Base-by-base conservation (phyloP, 768 basidiomycete species). In the Crassisporium funariophilum region DNA sequence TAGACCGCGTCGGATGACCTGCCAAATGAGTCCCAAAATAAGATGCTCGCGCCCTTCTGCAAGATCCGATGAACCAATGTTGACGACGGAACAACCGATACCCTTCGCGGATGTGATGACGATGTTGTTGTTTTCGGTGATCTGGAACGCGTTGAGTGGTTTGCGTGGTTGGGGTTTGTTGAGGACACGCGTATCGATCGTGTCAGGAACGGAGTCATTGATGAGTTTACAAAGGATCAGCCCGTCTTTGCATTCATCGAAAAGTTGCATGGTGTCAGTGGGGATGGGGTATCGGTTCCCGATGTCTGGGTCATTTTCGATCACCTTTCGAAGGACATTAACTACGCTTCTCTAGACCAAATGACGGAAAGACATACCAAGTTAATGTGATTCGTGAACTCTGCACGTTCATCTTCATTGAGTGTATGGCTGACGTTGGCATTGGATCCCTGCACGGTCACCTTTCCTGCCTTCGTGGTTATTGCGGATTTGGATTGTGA, bases 81-180 rank as follows among this genome's bases (percentile, higher is more conserved):
- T 99, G 69, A 99, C 95, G 44, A 98, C 94, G 2, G 92, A 95
- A 63, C 97, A 97, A 27, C 97, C 95, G 55, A 99, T 98, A 65
- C 89, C 95, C 71, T 98, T 98, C 27, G 95, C 85, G 19, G 97
- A 98, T 10, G 91, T 88, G 69, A 99, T 97, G 62, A 98, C 95
- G 62, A 99, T 97, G 69, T 98, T 99, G 78, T 99, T 98, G 75
- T 98, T 98, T 67, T 99, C 97, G 0, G 97, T 98, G 59, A 98
- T 98, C 61, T 99, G 94, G 82, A 99, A 99, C 0, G 92, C 91
- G 63, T 99, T 99, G 37, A 99, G 78, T 0, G 89, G 82, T 70
- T 93, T 95, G 29, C 82, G 80, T 2, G 78, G 55, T 3, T 77
- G 77, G 0, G 94, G 82, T 66, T 88, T 95, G 77, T 99, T 98